Evolutionary conservation across 2,329 filamentous ascomycete species (phyloP).

Genomic region (Chrysoporthe austroafricana): DNA sequence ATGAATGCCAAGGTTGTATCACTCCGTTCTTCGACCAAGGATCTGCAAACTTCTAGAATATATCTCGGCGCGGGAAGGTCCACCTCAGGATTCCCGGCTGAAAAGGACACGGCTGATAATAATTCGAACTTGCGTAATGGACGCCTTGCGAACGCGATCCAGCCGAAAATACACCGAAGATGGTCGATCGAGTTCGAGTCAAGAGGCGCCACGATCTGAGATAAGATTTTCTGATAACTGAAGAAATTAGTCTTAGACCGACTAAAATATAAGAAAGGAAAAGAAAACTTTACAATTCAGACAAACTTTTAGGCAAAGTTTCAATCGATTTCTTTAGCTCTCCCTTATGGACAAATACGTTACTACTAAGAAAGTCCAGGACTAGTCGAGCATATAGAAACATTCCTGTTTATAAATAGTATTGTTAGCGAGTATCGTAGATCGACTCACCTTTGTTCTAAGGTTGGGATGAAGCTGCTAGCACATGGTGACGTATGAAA

Average conservation of each 20-base stretch:
- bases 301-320: conserved; percentile 33
- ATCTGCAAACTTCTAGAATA: conserved; percentile 32
- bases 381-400: conserved; percentile 43
- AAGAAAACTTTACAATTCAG: conserved; percentile 32
- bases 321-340: conserved; percentile 35
- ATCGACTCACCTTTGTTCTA: neutral
- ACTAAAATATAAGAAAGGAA: neutral
- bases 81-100: conserved; percentile 19
- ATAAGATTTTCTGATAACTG: conserved; percentile 39
- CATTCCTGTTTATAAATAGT: conserved; percentile 37
- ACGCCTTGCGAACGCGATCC: conserved; percentile 43
- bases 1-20: conserved; percentile 36
- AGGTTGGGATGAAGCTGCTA: too few species aligned
- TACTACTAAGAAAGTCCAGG: conserved; percentile 38
- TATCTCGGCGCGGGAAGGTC: conserved; percentile 32
- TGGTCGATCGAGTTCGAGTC: conserved; percentile 36
- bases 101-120: conserved; percentile 40
- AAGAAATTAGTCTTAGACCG: neutral
- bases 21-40: conserved; percentile 33
- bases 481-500: neutral
- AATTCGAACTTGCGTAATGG: conserved; percentile 41
- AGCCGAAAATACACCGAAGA: conserved; percentile 38
- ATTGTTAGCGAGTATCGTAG: neutral
- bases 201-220: conserved; percentile 33
- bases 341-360: conserved; percentile 36